A percentile compares a stretch with the other conserved stretches of the same genome.
phyloP scores from a whole-genome alignment of 306 rosid genomes.

The Ceratonia siliqua region DNA sequence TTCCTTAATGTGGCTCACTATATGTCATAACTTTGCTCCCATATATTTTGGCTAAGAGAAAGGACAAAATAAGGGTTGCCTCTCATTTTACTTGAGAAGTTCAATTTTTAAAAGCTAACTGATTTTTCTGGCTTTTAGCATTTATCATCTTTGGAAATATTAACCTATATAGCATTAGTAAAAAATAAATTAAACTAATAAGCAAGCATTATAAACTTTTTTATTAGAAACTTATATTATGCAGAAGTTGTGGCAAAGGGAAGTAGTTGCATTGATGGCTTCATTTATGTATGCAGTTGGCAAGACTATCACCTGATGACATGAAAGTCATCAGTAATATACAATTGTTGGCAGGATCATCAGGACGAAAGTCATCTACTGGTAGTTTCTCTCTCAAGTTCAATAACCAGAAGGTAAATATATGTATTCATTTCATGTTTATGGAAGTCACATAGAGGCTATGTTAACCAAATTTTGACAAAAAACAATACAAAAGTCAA shows the following conservation, averaged over 20 bases:
- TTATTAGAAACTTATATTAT: neutral
- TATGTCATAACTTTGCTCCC: neutral
- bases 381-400: conserved; percentile 81
- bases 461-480: neutral
- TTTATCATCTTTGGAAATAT: neutral
- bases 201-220: conserved; percentile 3
- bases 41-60: neutral
- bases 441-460: neutral
- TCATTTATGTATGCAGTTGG: conserved; percentile 59
- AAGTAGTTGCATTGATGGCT: conserved; percentile 15
- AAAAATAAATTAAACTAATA: neutral
- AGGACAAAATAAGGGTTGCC: neutral
- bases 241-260: conserved; percentile 18
- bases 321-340: conserved; percentile 82
- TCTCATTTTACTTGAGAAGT: neutral
- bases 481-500: neutral
- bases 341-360: conserved; percentile 66
- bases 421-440: conserved; percentile 23
- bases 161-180: neutral
- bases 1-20: neutral
- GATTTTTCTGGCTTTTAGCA: conserved; percentile 2
- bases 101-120: conserved; percentile 3
- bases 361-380: conserved; percentile 46
- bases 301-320: conserved; percentile 76
- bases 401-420: conserved; percentile 68